Conservation (phyloP, 1,284 basidiomycete species). For the Testicularia cyperi region DNA sequence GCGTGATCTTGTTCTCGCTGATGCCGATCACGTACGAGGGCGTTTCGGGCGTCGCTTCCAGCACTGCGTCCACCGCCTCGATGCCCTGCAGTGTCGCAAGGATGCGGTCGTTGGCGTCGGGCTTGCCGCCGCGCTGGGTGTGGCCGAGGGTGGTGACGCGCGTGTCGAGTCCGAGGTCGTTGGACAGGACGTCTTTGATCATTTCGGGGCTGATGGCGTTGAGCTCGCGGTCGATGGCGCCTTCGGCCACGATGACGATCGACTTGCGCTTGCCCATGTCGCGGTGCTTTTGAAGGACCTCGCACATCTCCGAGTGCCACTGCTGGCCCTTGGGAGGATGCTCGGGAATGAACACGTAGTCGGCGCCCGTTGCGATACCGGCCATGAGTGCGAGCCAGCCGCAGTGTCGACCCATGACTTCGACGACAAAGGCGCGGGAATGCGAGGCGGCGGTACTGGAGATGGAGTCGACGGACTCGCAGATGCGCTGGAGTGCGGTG, state of each 20-base stretch:
- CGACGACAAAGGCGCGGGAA: slow-evolving; percentile 94
- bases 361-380: slow-evolving; percentile 89
- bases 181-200: slow-evolving; percentile 83
- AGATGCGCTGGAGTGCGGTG: slow-evolving; percentile 92
- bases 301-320: slow-evolving; percentile 92
- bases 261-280: slow-evolving; percentile 92
- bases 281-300: slow-evolving; percentile 84
- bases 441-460: slow-evolving; percentile 94
- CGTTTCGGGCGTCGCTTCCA: slow-evolving; percentile 84
- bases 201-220: slow-evolving; percentile 87
- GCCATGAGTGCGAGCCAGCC: slow-evolving; percentile 95
- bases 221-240: slow-evolving; percentile 82
- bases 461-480: slow-evolving; percentile 96
- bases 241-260: slow-evolving; percentile 96
- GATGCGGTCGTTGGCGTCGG: slow-evolving; percentile 89
- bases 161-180: slow-evolving; percentile 87
- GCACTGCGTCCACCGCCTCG: slow-evolving; percentile 84
- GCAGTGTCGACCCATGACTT: slow-evolving; percentile 98
- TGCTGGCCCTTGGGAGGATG: slow-evolving; percentile 74
- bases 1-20: slow-evolving; percentile 89
- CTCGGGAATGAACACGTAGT: slow-evolving; percentile 97
- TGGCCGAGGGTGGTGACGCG: slow-evolving; percentile 98
- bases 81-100: slow-evolving; percentile 91
- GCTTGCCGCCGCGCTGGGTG: slow-evolving; percentile 89
- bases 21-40: slow-evolving; percentile 98